Evolutionary conservation across 495 filamentous ascomycete genomes (phyloP), one percentile per base, ranked within the genome.

Genomic region (Aspergillus heteromorphus): DNA sequence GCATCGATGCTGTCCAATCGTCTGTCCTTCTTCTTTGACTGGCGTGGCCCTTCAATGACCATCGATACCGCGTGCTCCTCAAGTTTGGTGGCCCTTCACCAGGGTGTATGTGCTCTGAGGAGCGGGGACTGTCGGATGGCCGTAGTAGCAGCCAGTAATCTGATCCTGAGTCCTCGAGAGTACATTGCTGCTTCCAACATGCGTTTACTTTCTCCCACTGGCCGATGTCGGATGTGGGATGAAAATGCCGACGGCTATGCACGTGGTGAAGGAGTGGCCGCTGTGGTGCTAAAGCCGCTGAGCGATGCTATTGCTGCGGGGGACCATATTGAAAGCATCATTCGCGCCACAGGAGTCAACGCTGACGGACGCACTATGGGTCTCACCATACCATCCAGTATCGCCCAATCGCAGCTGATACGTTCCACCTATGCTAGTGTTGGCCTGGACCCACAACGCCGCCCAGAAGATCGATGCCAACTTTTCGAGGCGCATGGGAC

Each of bases 201-300:
- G 79, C 36, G 72, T 79, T 56, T 79, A 76, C 1, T 89, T 82
- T 54, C 65, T 0, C 59, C 67, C 17, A 51, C 18, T 0, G 59
- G 65, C 0, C 43, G 60, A 0, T 60, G 34, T 17, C 61, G 53
- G 4, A 72, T 70, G 67, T 75, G 65, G 64, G 83, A 86, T 58
- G 67, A 70, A 3, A 57, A 69, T 16, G 86, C 82, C 0, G 77
- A 83, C 54, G 86, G 86, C 0, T 88, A 83, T 59, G 82, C 69
- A 0, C 77, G 84, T 17, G 86, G 76, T n/a, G 86, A 88, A 55
- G 68, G 64, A 0, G 59, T 73, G 11, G 57, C 25, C 18, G 61
- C 64, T 0, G 45, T 74, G 1, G 63, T 64, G 16, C 20, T 77
- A 5, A 76, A 71, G 42, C 30, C 19, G 0, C 48, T 69, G 2